These are phyloP conservation scores for Trichocladium antarcticum DNA, from an alignment of 495 filamentous ascomycete genomes.

Conservation along the genomic window DNA sequence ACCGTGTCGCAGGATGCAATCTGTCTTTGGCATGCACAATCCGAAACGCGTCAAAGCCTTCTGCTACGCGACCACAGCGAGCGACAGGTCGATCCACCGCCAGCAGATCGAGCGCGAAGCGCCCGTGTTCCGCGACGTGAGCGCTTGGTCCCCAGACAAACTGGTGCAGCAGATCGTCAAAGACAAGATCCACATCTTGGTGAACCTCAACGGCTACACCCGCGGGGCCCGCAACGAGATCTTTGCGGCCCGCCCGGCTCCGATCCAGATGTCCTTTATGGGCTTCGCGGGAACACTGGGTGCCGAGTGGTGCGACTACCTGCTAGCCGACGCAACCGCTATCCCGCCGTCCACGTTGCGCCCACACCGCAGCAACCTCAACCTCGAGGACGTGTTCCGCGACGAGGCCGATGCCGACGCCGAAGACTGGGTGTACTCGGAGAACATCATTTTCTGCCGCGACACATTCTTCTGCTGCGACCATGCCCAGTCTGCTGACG, in stretches of 20 bases:
- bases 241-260: constrained; percentile 88
- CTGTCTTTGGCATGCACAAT: constrained; percentile 90
- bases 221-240: constrained; percentile 94
- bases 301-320: constrained; percentile 98
- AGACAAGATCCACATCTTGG: constrained; percentile 92
- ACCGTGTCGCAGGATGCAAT: constrained; percentile 62
- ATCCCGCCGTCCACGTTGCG: constrained; percentile 74
- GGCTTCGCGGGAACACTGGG: constrained; percentile 94
- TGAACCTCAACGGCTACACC: constrained; percentile 97
- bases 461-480: constrained; percentile 99
- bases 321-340: constrained; percentile 80
- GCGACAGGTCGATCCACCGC: constrained; percentile 83
- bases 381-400: constrained; percentile 55
- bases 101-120: constrained; percentile 92
- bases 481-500: constrained; percentile 85
- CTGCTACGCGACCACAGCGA: constrained; percentile 93
- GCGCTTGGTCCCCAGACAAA: constrained; percentile 71
- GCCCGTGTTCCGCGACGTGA: constrained; percentile 84
- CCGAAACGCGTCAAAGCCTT: constrained; percentile 62
- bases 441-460: constrained; percentile 91
- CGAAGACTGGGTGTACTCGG: constrained; percentile 83
- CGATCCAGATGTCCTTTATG: constrained; percentile 99
- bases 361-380: constrained; percentile 61
- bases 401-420: constrained; percentile 57
- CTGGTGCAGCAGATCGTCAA: constrained; percentile 80